phyloP scores from a whole-genome alignment of 2,329 filamentous ascomycete genomes.

The Penicillium sp. region DNA sequence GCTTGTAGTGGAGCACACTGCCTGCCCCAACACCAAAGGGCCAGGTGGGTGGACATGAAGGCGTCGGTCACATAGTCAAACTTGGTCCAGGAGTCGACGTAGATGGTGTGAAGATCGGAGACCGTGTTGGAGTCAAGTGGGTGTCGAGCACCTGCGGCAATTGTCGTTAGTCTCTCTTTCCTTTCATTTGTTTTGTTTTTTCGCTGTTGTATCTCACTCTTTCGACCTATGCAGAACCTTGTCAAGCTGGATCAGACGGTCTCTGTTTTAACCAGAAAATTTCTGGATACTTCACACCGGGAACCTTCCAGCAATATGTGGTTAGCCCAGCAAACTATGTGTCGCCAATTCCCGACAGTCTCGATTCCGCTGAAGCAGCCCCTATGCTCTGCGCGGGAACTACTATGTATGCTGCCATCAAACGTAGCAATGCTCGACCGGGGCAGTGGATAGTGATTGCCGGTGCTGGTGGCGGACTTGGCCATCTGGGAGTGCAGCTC shows the following conservation, averaged over 20 bases:
- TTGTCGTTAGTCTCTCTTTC: background rate
- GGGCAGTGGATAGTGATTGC: constrained; percentile 63
- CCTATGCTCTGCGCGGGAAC: constrained; percentile 68
- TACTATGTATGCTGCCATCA: constrained; percentile 65
- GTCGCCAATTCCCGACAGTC: constrained; percentile 65
- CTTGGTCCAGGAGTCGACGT: background rate
- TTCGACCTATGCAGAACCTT: background rate
- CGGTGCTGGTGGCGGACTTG: constrained; percentile 63
- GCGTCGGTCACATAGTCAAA: background rate
- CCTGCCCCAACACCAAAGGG: background rate
- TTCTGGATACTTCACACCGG: background rate
- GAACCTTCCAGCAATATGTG: background rate
- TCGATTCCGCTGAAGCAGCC: constrained; percentile 62
- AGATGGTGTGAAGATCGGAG: background rate
- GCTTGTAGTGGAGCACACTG: no score
- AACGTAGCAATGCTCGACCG: constrained; percentile 59
- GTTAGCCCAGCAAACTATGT: constrained; percentile 54
- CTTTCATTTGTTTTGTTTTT: no score
- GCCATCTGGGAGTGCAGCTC: constrained; percentile 63
- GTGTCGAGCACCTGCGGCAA: background rate
- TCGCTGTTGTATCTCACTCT: background rate
- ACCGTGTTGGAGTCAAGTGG: background rate
- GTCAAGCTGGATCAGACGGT: background rate
- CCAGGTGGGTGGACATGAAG: background rate
- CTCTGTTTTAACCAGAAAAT: background rate